Base-by-base conservation (phyloP, 768 basidiomycete species). In the Chalciporus pseudorubinellus region DNA sequence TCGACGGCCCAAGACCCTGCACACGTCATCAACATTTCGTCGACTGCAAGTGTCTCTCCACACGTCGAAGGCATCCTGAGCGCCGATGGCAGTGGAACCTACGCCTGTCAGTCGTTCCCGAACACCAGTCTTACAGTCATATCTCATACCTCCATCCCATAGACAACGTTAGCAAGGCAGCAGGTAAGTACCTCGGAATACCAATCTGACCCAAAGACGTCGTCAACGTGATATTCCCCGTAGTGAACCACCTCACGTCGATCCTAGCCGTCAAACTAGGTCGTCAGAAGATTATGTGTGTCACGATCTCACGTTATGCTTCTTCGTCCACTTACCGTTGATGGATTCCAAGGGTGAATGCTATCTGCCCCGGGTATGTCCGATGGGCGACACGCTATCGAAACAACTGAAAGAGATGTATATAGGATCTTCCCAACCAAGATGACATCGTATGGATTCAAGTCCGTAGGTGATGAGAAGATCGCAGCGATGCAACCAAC, bases 131-230 rank as follows among this genome's bases (percentile, higher is more conserved):
- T 51, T 20, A 31, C 38, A 26, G 31, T 26, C 46, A 2, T 33
- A 28, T 39, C 43, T 55, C 41, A 39, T 12, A 5, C 20, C 14
- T 44, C 39, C 33, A 19, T 21, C 56, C 19, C 33, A 18, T 21
- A 92, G 89, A 92, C 64, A 80, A 83, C 59, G 74, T 89, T 7
- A 90, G 88, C 68, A 92, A 92, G 70, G 90, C 90, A n/a, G 89
- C 89, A 24, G 82, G 80, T 79, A 49, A 44, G 69, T 40, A 39
- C 12, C 18, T 12, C 33, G 24, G 14, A 19, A 6, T 26, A 18
- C 16, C 46, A 45, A 44, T 39, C 40, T n/a, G 14, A 13, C 19
- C 19, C 29, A 29, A 20, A 39, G 11, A 33, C 34, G 9, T n/a
- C 16, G n/a, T 19, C 38, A 26, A 33, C 24, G 11, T n/a, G 29